phyloP scores from a whole-genome alignment of 2,329 filamentous ascomycete genomes.

The Colletotrichum sp. region DNA sequence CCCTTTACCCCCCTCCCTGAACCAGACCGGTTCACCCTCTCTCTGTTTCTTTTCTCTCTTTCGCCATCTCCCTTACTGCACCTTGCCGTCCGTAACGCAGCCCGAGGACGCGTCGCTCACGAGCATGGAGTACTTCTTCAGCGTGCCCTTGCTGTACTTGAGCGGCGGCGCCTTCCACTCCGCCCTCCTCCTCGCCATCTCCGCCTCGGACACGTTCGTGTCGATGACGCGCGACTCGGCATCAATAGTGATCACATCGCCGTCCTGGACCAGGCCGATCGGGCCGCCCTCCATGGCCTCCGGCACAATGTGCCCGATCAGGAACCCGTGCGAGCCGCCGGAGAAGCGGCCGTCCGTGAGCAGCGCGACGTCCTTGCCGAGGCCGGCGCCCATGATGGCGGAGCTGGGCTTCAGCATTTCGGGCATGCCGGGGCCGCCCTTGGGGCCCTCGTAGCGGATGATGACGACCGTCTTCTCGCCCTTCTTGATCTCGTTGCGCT shows the following conservation, averaged over 20 bases:
- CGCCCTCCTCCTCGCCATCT: conserved; percentile 61
- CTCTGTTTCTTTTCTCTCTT: neutral
- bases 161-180: conserved; percentile 67
- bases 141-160: conserved; percentile 65
- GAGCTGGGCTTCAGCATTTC: conserved; percentile 94
- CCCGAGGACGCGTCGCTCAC: conserved; percentile 65
- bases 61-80: conserved; percentile 8
- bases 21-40: neutral
- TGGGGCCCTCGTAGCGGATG: conserved; percentile 92
- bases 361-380: conserved; percentile 76
- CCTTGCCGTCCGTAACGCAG: conserved; percentile 57
- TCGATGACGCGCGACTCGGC: conserved; percentile 74
- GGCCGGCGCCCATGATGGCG: conserved; percentile 88
- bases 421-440: conserved; percentile 92
- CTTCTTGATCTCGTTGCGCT: conserved; percentile 77
- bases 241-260: conserved; percentile 82
- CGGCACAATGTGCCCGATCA: conserved; percentile 87
- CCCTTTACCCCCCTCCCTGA: neutral
- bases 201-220: conserved; percentile 69
- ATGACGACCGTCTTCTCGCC: conserved; percentile 89
- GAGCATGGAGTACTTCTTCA: conserved; percentile 70
- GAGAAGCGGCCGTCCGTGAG: conserved; percentile 79
- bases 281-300: conserved; percentile 87
- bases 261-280: conserved; percentile 81
- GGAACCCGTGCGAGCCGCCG: conserved; percentile 83